A percentile compares a stretch with the other conserved stretches of the same genome.
Conservation (phyloP, 2,329 filamentous ascomycete species). For the Cercospora berteroae region DNA sequence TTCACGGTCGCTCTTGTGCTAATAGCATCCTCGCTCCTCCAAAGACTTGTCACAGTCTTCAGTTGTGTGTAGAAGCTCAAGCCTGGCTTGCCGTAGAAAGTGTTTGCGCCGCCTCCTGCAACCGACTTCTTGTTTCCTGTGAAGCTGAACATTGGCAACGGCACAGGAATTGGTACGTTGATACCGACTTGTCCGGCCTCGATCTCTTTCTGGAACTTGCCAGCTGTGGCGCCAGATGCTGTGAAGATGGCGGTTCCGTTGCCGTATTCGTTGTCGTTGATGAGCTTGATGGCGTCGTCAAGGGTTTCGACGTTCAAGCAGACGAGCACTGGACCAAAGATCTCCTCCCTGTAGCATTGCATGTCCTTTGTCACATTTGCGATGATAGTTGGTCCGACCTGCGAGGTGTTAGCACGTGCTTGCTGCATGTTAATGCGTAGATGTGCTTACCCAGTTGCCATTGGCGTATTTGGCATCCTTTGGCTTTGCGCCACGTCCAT, state of each 20-base stretch:
- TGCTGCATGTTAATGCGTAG: neutral
- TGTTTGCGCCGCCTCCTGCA: conserved; percentile 86
- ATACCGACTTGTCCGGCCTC: conserved; percentile 84
- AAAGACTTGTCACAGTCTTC: conserved; percentile 95
- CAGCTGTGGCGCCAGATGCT: conserved; percentile 70
- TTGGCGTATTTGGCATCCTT: conserved; percentile 67
- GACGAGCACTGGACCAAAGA: conserved; percentile 81
- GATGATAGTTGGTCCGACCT: conserved; percentile 80
- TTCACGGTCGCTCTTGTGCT: conserved; percentile 80
- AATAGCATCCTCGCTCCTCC: conserved; percentile 81
- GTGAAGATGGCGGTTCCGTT: conserved; percentile 88
- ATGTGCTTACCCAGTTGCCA: conserved; percentile 66
- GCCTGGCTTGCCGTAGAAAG: conserved; percentile 92
- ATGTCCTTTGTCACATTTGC: conserved; percentile 75
- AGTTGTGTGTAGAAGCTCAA: conserved; percentile 94
- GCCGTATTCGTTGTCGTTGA: conserved; percentile 83
- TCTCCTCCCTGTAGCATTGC: conserved; percentile 82
- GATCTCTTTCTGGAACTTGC: conserved; percentile 74
- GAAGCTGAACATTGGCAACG: conserved; percentile 41
- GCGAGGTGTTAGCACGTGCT: conserved; percentile 23
- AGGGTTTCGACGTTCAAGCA: conserved; percentile 76
- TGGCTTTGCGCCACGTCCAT: conserved; percentile 72
- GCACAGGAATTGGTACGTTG: conserved; percentile 74
- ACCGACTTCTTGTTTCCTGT: conserved; percentile 79
- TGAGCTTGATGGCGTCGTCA: conserved; percentile 75